A percentile compares a stretch with the other conserved stretches of the same genome.
These are phyloP conservation scores for Annulohypoxylon moriforme DNA, from an alignment of 495 filamentous ascomycete genomes.

Conservation along the genomic window DNA sequence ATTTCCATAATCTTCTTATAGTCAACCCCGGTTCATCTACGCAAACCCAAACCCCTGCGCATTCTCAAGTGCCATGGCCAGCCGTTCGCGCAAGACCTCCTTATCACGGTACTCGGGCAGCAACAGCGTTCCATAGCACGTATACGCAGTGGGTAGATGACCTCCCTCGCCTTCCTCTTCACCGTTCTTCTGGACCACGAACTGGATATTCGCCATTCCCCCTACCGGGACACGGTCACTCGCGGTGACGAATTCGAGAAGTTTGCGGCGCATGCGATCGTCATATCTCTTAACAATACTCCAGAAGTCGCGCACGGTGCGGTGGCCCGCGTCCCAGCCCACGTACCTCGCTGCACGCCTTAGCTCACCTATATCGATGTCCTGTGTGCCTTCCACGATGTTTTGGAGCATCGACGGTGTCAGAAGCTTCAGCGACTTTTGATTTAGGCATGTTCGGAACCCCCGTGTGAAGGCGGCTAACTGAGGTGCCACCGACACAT, in stretches of 20 bases:
- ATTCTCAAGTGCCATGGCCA: slow-evolving; percentile 86
- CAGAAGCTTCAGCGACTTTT: slow-evolving; percentile 75
- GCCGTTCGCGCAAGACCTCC: slow-evolving; percentile 75
- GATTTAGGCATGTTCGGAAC: slow-evolving; percentile 81
- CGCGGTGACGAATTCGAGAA: slow-evolving; percentile 95
- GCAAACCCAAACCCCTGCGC: slow-evolving; percentile 90
- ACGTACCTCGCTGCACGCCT: slow-evolving; percentile 78
- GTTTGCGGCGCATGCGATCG: slow-evolving; percentile 71
- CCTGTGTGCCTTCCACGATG: slow-evolving; percentile 82
- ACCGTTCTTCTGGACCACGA: slow-evolving; percentile 84
- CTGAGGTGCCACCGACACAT: slow-evolving; percentile 79
- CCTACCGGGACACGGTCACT: slow-evolving; percentile 90
- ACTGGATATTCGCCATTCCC: slow-evolving; percentile 80
- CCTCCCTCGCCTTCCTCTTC: slow-evolving; percentile 63
- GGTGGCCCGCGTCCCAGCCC: slow-evolving; percentile 76
- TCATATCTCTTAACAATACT: slow-evolving; percentile 74
- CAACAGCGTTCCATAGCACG: slow-evolving; percentile 88
- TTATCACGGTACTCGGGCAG: slow-evolving; percentile 82
- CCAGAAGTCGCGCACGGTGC: slow-evolving; percentile 85
- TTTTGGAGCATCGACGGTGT: slow-evolving; percentile 75
- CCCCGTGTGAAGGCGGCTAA: slow-evolving; percentile 82
- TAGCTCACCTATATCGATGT: slow-evolving; percentile 79
- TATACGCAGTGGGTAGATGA: slow-evolving; percentile 82
- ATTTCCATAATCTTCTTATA: background rate
- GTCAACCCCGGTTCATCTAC: slow-evolving; percentile 25